Percentiles rank a stretch among this genome's conserved stretches.
These are phyloP conservation scores for Ceratobasidium sp. DNA, from an alignment of 1,284 basidiomycete genomes.

Conservation along the genomic window DNA sequence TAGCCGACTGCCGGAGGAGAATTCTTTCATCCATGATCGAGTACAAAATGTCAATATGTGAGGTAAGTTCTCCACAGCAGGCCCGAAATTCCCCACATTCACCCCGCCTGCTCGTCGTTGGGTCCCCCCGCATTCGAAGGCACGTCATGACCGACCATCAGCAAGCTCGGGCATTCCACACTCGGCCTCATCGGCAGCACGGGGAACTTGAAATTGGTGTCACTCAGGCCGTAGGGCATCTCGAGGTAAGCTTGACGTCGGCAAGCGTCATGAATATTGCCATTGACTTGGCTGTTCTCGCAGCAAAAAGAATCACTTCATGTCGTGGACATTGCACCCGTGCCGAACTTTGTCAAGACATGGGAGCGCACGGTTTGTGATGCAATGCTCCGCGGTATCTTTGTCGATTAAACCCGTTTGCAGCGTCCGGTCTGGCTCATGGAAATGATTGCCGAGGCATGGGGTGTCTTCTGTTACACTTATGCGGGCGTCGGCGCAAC, in stretches of 20 bases:
- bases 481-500: slow-evolving; percentile 74
- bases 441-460: slow-evolving; percentile 50
- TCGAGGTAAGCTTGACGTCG: slow-evolving; percentile 12
- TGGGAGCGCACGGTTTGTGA: slow-evolving; percentile 76
- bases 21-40: slow-evolving; percentile 18
- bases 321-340: slow-evolving; percentile 58
- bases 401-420: slow-evolving; percentile 3
- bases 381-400: slow-evolving; percentile 44
- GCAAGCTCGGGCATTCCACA: slow-evolving; percentile 39
- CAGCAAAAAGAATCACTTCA: slow-evolving; percentile 40
- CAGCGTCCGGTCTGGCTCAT: slow-evolving; percentile 56
- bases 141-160: slow-evolving; percentile 23
- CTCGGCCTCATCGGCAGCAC: slow-evolving; percentile 40
- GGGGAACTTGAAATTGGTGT: slow-evolving; percentile 42
- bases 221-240: slow-evolving; percentile 40
- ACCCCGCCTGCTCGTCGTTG: slow-evolving; percentile 13
- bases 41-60: slow-evolving; percentile 42
- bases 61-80: slow-evolving; percentile 22
- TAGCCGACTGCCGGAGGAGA: slow-evolving; percentile 24
- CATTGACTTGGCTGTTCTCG: neutral
- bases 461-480: slow-evolving; percentile 65
- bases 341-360: slow-evolving; percentile 59
- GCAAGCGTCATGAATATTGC: neutral
- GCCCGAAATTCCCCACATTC: slow-evolving; percentile 21
- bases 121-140: slow-evolving; percentile 3